Conservation (phyloP, 805 yeast genomes). For the Blastobotrys robertii region DNA sequence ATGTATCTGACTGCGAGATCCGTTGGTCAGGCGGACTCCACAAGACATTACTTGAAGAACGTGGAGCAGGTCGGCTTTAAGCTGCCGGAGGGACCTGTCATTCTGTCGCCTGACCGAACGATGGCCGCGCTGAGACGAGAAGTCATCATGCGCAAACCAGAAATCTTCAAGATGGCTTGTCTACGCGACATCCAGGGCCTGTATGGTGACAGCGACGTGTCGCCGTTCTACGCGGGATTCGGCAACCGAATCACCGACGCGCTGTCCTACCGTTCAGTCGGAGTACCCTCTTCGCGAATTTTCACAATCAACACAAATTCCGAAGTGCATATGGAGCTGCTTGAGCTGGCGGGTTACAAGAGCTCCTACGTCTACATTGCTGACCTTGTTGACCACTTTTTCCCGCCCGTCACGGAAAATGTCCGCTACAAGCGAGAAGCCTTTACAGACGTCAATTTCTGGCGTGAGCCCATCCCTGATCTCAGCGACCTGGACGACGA, state of each 20-base stretch:
- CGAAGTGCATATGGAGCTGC: slow-evolving; percentile 92
- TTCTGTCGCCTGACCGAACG: slow-evolving; percentile 89
- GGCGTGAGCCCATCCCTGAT: slow-evolving; percentile 76
- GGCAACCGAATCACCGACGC: slow-evolving; percentile 97
- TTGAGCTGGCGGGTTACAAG: slow-evolving; percentile 87
- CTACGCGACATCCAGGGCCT: slow-evolving; percentile 72
- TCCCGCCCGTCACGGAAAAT: slow-evolving; percentile 63
- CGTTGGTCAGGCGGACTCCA: slow-evolving; percentile 90
- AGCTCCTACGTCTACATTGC: slow-evolving; percentile 83
- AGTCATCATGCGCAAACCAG: slow-evolving; percentile 89
- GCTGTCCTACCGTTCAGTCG: slow-evolving; percentile 83
- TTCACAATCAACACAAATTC: slow-evolving; percentile 95
- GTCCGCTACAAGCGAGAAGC: slow-evolving; percentile 39
- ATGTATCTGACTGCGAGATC: slow-evolving; percentile 91
- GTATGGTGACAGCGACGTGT: slow-evolving; percentile 39
- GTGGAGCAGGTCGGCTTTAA: slow-evolving; percentile 66
- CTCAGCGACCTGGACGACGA: slow-evolving; percentile 24
- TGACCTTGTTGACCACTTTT: slow-evolving; percentile 92
- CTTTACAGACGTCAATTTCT: slow-evolving; percentile 80
- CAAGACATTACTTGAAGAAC: slow-evolving; percentile 71
- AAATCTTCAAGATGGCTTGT: slow-evolving; percentile 98
- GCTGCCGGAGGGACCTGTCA: slow-evolving; percentile 87
- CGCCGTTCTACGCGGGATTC: slow-evolving; percentile 92
- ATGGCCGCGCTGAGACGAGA: slow-evolving; percentile 91
- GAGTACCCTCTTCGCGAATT: slow-evolving; percentile 86